Conservation (phyloP, 78 protist genomes). For the Dictyostelium capitatum region DNA sequence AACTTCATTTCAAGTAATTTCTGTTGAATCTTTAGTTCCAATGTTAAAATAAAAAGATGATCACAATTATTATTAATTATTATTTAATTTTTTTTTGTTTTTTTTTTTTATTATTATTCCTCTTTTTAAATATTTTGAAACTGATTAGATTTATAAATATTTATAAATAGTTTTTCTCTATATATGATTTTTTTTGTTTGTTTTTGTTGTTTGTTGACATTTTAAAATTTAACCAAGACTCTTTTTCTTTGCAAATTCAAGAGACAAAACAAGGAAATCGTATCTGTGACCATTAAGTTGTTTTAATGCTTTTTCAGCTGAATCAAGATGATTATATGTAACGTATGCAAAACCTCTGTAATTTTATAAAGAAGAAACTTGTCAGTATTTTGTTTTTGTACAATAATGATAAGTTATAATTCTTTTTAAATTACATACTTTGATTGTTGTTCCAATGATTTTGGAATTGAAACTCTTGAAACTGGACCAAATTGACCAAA, state of each 20-base stretch:
- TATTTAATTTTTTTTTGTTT: neutral
- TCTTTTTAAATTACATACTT: neutral
- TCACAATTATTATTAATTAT: neutral
- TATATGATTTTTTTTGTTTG: neutral
- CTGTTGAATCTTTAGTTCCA: slow-evolving; percentile 3
- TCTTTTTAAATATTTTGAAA: neutral
- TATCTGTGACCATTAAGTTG: slow-evolving; percentile 74
- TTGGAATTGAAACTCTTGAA: slow-evolving; percentile 63
- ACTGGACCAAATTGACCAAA: slow-evolving; percentile 53
- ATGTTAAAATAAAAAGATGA: neutral
- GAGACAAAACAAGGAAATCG: slow-evolving; percentile 63
- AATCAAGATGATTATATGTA: slow-evolving; percentile 28
- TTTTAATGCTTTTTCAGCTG: slow-evolving; percentile 65
- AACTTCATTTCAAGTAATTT: neutral
- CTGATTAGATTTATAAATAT: neutral
- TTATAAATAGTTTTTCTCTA: neutral
- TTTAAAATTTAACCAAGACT: neutral
- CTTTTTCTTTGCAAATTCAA: slow-evolving; percentile 51
- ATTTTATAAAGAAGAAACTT: neutral
- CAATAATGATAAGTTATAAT: neutral
- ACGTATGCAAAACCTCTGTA: slow-evolving; percentile 70
- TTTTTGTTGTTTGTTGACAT: neutral
- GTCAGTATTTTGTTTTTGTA: neutral
- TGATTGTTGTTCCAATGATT: slow-evolving; percentile 41
- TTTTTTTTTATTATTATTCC: neutral